These are phyloP conservation scores for Lipomyces yarrowii DNA, from an alignment of 1,139 yeast species.

Conservation along the genomic window DNA sequence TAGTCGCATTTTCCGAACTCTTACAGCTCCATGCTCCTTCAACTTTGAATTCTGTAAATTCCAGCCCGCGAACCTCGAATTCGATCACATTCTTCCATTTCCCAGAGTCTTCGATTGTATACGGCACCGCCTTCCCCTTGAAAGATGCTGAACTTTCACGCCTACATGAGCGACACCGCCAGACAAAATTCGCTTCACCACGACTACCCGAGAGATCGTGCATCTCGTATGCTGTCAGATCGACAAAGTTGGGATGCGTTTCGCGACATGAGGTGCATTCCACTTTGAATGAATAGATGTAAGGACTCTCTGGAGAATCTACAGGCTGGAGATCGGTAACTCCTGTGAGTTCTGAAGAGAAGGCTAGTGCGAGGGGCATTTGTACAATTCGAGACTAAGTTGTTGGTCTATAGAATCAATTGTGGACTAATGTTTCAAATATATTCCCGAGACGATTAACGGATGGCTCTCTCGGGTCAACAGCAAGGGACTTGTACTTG, in stretches of 20 bases:
- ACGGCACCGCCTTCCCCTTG: constrained; percentile 34
- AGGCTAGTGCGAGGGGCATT: constrained; percentile 51
- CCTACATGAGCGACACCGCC: constrained; percentile 72
- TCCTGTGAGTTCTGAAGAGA: constrained; percentile 62
- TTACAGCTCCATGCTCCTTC: constrained; percentile 66
- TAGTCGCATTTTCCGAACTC: constrained; percentile 56
- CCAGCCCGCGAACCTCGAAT: constrained; percentile 86
- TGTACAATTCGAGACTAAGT: background rate
- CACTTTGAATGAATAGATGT: constrained; percentile 31
- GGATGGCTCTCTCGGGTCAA: background rate
- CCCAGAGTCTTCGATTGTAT: constrained; percentile 45
- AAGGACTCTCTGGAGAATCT: constrained; percentile 51
- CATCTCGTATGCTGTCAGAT: constrained; percentile 46
- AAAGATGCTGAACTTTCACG: constrained; percentile 46
- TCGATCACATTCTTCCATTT: constrained; percentile 52
- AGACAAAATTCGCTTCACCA: constrained; percentile 83
- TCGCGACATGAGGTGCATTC: constrained; percentile 81
- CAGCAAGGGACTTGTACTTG: background rate
- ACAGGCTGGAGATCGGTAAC: constrained; percentile 66
- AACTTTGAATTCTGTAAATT: constrained; percentile 67
- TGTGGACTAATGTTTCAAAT: no score
- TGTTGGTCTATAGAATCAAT: background rate
- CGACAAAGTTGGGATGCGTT: constrained; percentile 69
- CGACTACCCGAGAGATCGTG: constrained; percentile 70
- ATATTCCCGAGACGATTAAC: no score